Evolutionary conservation across 2,329 filamentous ascomycete species (phyloP).

Genomic region (Dothidotthia symphoricarpi): DNA sequence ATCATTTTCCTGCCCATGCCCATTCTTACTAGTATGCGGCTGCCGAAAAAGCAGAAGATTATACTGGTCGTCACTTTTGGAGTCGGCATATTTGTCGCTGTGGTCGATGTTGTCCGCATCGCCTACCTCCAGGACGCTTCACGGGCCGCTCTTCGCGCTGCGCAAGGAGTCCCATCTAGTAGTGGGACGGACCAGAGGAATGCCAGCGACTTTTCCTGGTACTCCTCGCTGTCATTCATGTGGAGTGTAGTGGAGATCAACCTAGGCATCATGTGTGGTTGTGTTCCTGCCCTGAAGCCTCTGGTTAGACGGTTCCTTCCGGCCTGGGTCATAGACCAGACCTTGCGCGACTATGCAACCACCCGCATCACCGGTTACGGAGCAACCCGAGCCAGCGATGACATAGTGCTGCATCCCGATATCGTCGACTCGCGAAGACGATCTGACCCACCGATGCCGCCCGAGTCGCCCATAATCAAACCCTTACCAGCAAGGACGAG

Average conservation of each 20-base stretch:
- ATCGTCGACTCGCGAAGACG: slow-evolving; percentile 21
- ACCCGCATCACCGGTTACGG: slow-evolving; percentile 30
- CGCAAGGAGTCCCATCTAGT: slow-evolving; percentile 27
- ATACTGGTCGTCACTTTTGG: slow-evolving; percentile 84
- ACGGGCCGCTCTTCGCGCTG: slow-evolving; percentile 46
- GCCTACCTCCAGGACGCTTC: slow-evolving; percentile 80
- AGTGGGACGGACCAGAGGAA: slow-evolving; percentile 39
- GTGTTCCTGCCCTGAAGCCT: slow-evolving; percentile 89
- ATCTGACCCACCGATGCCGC: slow-evolving; percentile 22
- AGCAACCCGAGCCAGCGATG: slow-evolving; percentile 31
- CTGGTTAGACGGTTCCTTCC: slow-evolving; percentile 66
- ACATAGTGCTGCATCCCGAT: slow-evolving; percentile 25
- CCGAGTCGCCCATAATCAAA: slow-evolving; percentile 25
- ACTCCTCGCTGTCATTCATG: slow-evolving; percentile 82
- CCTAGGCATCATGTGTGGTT: slow-evolving; percentile 83
- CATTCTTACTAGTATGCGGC: slow-evolving; percentile 72
- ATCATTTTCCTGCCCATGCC: slow-evolving; percentile 86
- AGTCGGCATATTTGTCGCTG: slow-evolving; percentile 80
- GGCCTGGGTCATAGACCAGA: slow-evolving; percentile 54
- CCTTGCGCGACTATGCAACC: slow-evolving; percentile 8
- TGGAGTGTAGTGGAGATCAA: slow-evolving; percentile 94
- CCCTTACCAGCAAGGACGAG: slow-evolving; percentile 23
- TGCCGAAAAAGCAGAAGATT: slow-evolving; percentile 82
- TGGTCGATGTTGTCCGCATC: slow-evolving; percentile 86
- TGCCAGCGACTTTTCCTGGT: slow-evolving; percentile 59